phyloP scores from a whole-genome alignment of 371 early-diverging fungal species.

The Rhizopus stolonifer region DNA sequence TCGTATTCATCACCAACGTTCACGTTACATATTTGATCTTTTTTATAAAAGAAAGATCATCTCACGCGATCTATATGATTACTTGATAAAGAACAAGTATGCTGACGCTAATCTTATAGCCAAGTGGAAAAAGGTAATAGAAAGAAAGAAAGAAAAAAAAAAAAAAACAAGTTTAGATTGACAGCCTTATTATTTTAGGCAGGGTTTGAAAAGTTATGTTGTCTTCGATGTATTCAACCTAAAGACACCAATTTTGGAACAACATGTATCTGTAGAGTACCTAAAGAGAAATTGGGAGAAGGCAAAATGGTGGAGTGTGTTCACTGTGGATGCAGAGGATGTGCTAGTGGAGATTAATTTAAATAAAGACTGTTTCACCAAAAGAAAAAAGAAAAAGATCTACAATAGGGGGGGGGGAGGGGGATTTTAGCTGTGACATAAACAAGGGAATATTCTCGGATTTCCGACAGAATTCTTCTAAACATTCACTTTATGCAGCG shows the following conservation, averaged over 20 bases:
- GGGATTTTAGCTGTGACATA: background rate
- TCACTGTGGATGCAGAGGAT: slow-evolving; percentile 91
- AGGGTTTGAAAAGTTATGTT: slow-evolving; percentile 98
- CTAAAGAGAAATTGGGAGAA: slow-evolving; percentile 86
- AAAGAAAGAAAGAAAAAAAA: background rate
- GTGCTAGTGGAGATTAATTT: slow-evolving; percentile 57
- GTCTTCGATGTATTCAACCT: slow-evolving; percentile 95
- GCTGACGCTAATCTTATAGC: slow-evolving; percentile 96
- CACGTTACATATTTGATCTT: slow-evolving; percentile 94
- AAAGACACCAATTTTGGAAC: slow-evolving; percentile 97
- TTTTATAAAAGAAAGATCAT: slow-evolving; percentile 95
- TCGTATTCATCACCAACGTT: slow-evolving; percentile 95
- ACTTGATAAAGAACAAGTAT: slow-evolving; percentile 85
- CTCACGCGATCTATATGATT: slow-evolving; percentile 89
- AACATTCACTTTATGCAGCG: background rate
- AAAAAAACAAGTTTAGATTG: background rate
- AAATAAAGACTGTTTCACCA: background rate
- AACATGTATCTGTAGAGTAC: slow-evolving; percentile 98
- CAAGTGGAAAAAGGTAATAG: slow-evolving; percentile 95
- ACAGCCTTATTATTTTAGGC: slow-evolving; percentile 55
- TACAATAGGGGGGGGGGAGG: slow-evolving; percentile 5
- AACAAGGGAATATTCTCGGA: slow-evolving; percentile 2
- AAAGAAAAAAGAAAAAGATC: slow-evolving; percentile 2
- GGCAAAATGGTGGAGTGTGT: slow-evolving; percentile 90
- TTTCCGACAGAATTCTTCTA: background rate